Base-by-base conservation (phyloP, 202 grass and related monocot genomes). In the Dendrocalamus latiflorus region DNA sequence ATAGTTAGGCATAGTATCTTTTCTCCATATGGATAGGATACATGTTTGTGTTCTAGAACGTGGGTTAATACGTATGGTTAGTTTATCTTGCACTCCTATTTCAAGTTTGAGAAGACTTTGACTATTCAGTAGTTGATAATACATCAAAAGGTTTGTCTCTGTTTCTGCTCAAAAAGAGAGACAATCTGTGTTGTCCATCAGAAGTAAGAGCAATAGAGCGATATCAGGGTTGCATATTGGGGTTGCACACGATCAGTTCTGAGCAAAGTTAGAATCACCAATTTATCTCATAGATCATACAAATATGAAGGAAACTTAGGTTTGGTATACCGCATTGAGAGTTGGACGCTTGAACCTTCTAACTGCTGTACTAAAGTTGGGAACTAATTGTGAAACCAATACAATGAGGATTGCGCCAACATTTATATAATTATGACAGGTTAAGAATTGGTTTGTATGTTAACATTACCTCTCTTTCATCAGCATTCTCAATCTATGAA, bases 401-500 rank as follows among this genome's bases (percentile, higher is more conserved):
- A 64, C 5, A 56, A 65, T 36, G 2, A 86, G 49, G 10, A 6
- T 45, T 34, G 5, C 37, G 18, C 65, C 16, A 22, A 10, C 13
- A 68, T 79, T 75, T 71, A 30, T 57, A 20, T 72, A 56, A 22
- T 72, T 18, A 79, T 68, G 62, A 54, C 5, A n/a, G 34, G 18
- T 68, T 54, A 74, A 22, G n/a, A 38, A 61, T 53, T 62, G 20
- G 45, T n/a, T 75, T 49, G 18, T 48, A 28, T 47, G 67, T 68
- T 91, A 63, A 88, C 68, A 47, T 8, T 78, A 72, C 18, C 43
- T 88, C 54, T 58, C 65, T 78, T 69, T 62, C 6, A 50, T 34
- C 74, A 79, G 86, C 34, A 53, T 45, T 77, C 45, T 82, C 65
- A 85, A 37, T 76, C 53, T 74, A 24, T 17, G n/a, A 85, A 85